phyloP scores from a whole-genome alignment of 2,329 filamentous ascomycete genomes.

The Bertia moriformis region DNA sequence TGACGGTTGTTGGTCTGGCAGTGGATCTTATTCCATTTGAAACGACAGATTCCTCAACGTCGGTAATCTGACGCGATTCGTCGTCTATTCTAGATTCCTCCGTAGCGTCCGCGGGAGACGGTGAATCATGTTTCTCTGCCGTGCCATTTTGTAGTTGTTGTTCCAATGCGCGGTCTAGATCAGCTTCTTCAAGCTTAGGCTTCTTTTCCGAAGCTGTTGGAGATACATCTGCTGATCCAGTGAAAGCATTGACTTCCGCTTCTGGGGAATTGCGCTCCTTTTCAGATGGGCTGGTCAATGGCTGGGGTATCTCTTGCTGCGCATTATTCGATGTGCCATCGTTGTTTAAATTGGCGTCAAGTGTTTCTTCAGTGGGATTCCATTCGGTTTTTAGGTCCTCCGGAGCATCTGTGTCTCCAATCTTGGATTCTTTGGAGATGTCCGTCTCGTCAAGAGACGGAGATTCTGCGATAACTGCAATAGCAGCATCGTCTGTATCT shows the following conservation, averaged over 20 bases:
- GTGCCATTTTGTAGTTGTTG: conserved; percentile 10
- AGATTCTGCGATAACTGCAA: background rate
- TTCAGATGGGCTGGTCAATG: background rate
- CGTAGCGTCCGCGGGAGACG: conserved; percentile 1
- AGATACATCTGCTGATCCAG: background rate
- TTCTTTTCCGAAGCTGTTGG: conserved; percentile 10
- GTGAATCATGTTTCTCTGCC: conserved; percentile 6
- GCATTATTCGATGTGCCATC: background rate
- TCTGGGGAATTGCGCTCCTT: background rate
- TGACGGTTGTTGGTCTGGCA: conserved; percentile 9
- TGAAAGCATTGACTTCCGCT: background rate
- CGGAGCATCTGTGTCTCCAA: too few relatives aligned
- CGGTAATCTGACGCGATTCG: conserved; percentile 8
- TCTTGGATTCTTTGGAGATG: too few relatives aligned
- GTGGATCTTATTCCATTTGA: conserved; percentile 7
- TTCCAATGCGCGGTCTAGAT: conserved; percentile 8
- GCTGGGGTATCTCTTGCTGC: background rate
- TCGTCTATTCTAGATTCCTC: conserved; percentile 5
- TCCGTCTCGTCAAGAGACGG: background rate
- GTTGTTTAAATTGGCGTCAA: background rate
- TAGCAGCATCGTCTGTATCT: too few relatives aligned
- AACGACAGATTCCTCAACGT: conserved; percentile 7
- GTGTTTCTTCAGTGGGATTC: background rate
- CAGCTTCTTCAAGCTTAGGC: conserved; percentile 14
- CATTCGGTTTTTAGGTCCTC: too few relatives aligned